Evolutionary conservation across 179 eudicot genomes (phyloP).

Genomic region (Beta lomatogona): DNA sequence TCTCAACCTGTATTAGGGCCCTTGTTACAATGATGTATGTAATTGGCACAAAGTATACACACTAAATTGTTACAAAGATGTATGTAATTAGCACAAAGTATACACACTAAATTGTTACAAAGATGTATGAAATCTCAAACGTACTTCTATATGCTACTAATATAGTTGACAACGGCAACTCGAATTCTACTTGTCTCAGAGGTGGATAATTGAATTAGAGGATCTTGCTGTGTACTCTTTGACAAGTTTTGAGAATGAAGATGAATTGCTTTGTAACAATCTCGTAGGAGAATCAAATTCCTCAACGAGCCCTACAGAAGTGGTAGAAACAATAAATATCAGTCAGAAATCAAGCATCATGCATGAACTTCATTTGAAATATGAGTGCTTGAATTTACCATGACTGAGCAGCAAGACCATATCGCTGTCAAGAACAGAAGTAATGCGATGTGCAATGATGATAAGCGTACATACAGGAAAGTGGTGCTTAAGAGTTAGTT

Average conservation of each 20-base stretch:
- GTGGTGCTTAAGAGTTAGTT: slow-evolving; percentile 33
- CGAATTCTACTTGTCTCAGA: no score
- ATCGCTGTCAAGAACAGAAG: slow-evolving; percentile 28
- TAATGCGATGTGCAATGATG: slow-evolving; percentile 27
- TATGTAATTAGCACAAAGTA: no score
- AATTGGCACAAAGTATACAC: no score
- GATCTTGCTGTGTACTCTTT: slow-evolving; percentile 7
- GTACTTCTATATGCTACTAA: no score
- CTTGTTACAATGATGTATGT: no score
- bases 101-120: no score
- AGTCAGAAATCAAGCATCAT: not conserved
- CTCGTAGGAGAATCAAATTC: slow-evolving; percentile 11
- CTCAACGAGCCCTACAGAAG: not conserved
- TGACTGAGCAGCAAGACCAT: slow-evolving; percentile 21
- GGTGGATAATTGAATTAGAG: not conserved
- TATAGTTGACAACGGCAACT: no score
- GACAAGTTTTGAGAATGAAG: slow-evolving; percentile 17
- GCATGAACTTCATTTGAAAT: not conserved
- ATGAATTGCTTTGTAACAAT: slow-evolving; percentile 3
- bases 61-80: no score
- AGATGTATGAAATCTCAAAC: no score
- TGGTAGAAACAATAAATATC: not conserved
- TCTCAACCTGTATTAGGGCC: no score
- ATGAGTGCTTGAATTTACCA: not conserved
- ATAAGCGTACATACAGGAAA: slow-evolving; percentile 31